Conservation (phyloP, 2,329 filamentous ascomycete genomes). For the Arachnomyces sp. region DNA sequence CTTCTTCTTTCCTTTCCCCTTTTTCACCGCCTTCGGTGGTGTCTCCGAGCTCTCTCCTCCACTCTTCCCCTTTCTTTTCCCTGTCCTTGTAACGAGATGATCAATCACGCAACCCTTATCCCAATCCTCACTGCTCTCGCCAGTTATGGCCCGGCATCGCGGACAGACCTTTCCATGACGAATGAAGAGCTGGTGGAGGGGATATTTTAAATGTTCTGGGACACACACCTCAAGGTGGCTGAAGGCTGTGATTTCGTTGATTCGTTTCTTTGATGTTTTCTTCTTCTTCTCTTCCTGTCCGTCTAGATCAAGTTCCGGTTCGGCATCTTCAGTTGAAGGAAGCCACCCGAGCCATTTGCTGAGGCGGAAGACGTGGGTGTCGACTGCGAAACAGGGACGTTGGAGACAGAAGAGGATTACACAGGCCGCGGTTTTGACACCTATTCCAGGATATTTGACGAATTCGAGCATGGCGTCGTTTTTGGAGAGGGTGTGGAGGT, state of each 20-base stretch:
- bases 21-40: constrained; percentile 5
- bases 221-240: constrained; percentile 54
- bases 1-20: constrained; percentile 4
- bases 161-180: constrained; percentile 56
- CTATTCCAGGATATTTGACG: constrained; percentile 55
- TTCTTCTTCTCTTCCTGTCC: constrained; percentile 22
- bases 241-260: constrained; percentile 45
- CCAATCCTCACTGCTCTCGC: constrained; percentile 55
- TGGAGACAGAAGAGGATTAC: constrained; percentile 59
- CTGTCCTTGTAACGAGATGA: constrained; percentile 52
- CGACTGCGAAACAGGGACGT: constrained; percentile 57
- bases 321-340: constrained; percentile 33
- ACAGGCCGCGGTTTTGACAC: constrained; percentile 59
- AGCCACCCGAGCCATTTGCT: constrained; percentile 57
- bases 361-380: constrained; percentile 60
- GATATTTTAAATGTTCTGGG: constrained; percentile 57
- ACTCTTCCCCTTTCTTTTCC: constrained; percentile 37
- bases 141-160: constrained; percentile 54
- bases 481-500: constrained; percentile 49
- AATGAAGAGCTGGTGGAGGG: constrained; percentile 55
- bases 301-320: neutral
- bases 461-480: constrained; percentile 53
- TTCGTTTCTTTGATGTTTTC: constrained; percentile 27
- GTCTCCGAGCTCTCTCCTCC: constrained; percentile 1
- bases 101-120: constrained; percentile 58